Percentiles rank a stretch among this genome's conserved stretches.
phyloP scores from a whole-genome alignment of 257 asterid genomes.

The Mentha longifolia region DNA sequence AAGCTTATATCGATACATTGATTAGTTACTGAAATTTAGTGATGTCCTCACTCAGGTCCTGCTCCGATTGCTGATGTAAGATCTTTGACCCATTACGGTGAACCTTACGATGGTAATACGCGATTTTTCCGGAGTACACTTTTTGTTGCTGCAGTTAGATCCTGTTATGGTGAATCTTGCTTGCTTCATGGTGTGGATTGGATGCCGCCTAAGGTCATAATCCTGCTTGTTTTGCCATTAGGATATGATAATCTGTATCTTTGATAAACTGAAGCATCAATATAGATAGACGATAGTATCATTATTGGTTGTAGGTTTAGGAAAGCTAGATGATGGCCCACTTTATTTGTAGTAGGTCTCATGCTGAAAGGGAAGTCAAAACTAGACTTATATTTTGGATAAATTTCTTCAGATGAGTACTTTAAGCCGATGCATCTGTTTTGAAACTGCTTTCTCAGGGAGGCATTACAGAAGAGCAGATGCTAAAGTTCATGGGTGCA shows the following conservation, averaged over 20 bases:
- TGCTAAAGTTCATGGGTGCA: slow-evolving; percentile 95
- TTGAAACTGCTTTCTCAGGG: slow-evolving; percentile 58
- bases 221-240: slow-evolving; percentile 28
- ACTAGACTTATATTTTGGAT: slow-evolving; percentile 3
- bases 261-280: slow-evolving; percentile 23
- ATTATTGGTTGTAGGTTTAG: neutral
- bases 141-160: slow-evolving; percentile 98
- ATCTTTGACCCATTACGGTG: slow-evolving; percentile 94
- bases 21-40: slow-evolving; percentile 18
- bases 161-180: slow-evolving; percentile 95
- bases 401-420: slow-evolving; percentile 3
- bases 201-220: slow-evolving; percentile 96
- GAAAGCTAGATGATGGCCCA: slow-evolving; percentile 4
- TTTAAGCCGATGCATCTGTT: slow-evolving; percentile 7
- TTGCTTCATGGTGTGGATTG: slow-evolving; percentile 97
- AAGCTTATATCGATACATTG: neutral
- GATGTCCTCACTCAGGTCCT: slow-evolving; percentile 53
- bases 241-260: slow-evolving; percentile 24
- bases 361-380: slow-evolving; percentile 3
- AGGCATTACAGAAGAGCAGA: slow-evolving; percentile 98
- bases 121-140: slow-evolving; percentile 94
- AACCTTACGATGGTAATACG: slow-evolving; percentile 95
- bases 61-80: slow-evolving; percentile 81
- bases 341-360: slow-evolving; percentile 5
- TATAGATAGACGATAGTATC: neutral